Evolutionary conservation across 2,329 filamentous ascomycete genomes (phyloP), one percentile per base, ranked within the genome.

Genomic region (Emericellopsis atlantica): DNA sequence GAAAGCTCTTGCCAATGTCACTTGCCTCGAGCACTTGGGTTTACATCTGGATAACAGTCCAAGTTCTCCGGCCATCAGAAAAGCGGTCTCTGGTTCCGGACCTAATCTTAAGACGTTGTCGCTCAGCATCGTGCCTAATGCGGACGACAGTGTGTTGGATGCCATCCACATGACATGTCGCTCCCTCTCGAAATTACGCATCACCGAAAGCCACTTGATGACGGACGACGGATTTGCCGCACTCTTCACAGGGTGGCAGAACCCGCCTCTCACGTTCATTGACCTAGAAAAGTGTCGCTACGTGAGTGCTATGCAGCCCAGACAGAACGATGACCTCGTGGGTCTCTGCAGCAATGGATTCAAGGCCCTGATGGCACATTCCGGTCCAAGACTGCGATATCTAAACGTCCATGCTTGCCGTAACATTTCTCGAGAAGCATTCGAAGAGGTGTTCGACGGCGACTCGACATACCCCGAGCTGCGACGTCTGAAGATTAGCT

Each of bases 341-440:
- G 90, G 89, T 2, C 69, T 95, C 26, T 86, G 81, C 40, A 81
- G 79, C 1, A 61, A 72, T 6, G 88, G 84, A 0, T 90, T 96
- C 62, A 66, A 72, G 47, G 84, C 86, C 0, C 62, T 95, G 35
- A 95, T 95, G 85, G 63, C 66, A 1, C 90, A 95, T 55, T 95
- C 88, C 0, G 84, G 85, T 4, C 54, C 62, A 1, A 67, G 62
- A 10, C 60, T 96, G 2, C 69, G 70, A 44, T 65, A 72, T 33
- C 66, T 96, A 29, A 84, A 93, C 53, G 67, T 95, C n/a, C 76
- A 85, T 12, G 84, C 82, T 0, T 94, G 87, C 54, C 81, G 90
- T 4, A 83, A 95, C 56, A 89, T 96, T 46, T 72, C 76, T 2
- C 68, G 72, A 29, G 63, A 73, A 14, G 78, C 84, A 0, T 88